Conservation (phyloP, 106 monocot genomes). For the Dendrobium huoshanense region DNA sequence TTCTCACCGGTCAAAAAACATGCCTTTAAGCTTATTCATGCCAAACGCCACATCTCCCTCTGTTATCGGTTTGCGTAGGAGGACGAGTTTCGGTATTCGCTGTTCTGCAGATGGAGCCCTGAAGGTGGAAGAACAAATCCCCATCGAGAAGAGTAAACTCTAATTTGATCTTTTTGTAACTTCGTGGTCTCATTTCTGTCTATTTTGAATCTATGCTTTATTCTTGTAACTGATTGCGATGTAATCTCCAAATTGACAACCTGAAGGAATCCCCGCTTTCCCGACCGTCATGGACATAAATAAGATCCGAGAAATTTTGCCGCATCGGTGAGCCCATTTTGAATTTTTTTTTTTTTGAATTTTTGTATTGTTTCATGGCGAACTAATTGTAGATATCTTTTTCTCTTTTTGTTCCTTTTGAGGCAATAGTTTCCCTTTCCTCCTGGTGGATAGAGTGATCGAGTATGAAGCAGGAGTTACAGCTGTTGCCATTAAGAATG, state of each 20-base stretch:
- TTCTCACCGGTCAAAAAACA: not conserved
- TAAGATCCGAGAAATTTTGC: slow-evolving; percentile 80
- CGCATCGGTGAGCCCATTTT: slow-evolving; percentile 58
- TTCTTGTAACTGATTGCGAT: not conserved
- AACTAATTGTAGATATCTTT: not conserved
- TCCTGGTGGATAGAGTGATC: slow-evolving; percentile 95
- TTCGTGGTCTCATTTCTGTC: not conserved
- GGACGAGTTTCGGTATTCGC: not conserved
- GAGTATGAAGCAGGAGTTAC: slow-evolving; percentile 79
- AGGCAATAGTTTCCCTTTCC: slow-evolving; percentile 72
- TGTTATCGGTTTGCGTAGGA: no score
- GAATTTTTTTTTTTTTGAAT: not conserved
- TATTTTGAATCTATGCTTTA: not conserved
- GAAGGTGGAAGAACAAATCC: slow-evolving; percentile 18
- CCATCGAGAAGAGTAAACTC: slow-evolving; percentile 66
- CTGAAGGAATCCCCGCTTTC: slow-evolving; percentile 50
- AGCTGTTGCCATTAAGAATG: slow-evolving; percentile 93
- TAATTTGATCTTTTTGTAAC: not conserved
- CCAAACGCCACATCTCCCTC: not conserved
- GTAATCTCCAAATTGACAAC: not conserved
- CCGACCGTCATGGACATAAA: slow-evolving; percentile 87
- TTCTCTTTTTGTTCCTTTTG: not conserved
- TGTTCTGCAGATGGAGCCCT: slow-evolving; percentile 11
- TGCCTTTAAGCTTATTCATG: not conserved
- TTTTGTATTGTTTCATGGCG: not conserved